A percentile compares a stretch with the other conserved stretches of the same genome.
Evolutionary conservation across 2,329 filamentous ascomycete species (phyloP).

Genomic region (Exophiala sp.): DNA sequence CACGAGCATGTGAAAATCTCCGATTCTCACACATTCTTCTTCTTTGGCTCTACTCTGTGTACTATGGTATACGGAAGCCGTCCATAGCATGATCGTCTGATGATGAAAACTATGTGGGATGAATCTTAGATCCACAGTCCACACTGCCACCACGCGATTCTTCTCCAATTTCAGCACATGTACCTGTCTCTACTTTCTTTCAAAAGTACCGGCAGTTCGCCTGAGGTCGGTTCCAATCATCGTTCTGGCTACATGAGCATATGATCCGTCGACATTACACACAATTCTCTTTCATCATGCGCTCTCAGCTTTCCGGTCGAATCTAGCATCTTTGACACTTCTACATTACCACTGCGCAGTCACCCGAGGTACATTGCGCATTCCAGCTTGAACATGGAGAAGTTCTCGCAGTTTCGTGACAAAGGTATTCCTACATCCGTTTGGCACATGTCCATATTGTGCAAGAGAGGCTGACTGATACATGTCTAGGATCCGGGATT

Average conservation of each 20-base stretch:
- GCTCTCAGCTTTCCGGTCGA: not conserved
- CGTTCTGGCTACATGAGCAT: not conserved
- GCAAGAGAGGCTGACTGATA: constrained; percentile 8
- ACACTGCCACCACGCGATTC: not conserved
- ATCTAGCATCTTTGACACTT: not conserved
- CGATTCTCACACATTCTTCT: not conserved
- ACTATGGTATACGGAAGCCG: not conserved
- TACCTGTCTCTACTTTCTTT: not conserved
- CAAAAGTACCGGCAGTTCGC: constrained; percentile 7
- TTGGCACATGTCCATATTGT: not conserved
- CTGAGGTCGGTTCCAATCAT: constrained; percentile 1
- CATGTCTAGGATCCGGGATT: constrained; percentile 76
- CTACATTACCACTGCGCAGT: not conserved
- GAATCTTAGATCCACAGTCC: constrained; percentile 1
- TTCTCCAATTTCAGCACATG: constrained; percentile 1
- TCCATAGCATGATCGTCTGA: not conserved
- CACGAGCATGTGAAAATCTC: not conserved
- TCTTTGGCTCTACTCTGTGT: not conserved
- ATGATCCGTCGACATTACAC: not conserved
- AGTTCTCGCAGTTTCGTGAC: constrained; percentile 89
- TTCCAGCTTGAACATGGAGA: constrained; percentile 66
- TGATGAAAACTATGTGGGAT: not conserved
- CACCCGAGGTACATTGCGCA: not conserved
- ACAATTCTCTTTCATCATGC: not conserved
- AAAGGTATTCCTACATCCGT: constrained; percentile 57